phyloP scores from a whole-genome alignment of 1,139 yeast genomes.

The Kluyveromyces sp. region DNA sequence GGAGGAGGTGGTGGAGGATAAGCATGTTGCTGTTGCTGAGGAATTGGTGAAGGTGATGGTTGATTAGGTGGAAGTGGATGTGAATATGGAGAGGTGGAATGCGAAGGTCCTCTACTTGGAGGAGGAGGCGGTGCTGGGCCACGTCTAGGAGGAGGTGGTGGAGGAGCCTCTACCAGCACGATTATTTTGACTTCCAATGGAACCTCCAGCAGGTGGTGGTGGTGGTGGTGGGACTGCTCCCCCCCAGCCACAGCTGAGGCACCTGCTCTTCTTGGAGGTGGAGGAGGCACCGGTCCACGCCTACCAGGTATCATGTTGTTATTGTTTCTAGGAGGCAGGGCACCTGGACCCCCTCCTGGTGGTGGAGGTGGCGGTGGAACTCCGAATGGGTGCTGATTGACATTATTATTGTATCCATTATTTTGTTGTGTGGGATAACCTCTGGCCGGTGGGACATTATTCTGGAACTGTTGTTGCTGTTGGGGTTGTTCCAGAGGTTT shows the following conservation, averaged over 20 bases:
- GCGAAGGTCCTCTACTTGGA: slow-evolving; percentile 21
- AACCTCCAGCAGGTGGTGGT: slow-evolving; percentile 17
- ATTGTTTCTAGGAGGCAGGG: slow-evolving; percentile 15
- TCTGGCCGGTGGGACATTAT: not conserved
- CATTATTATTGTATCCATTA: no score
- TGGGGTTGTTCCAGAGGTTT: slow-evolving; percentile 9
- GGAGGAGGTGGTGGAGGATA: slow-evolving; percentile 24
- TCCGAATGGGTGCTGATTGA: slow-evolving; percentile 8
- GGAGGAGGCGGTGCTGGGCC: slow-evolving; percentile 35
- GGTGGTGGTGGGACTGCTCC: slow-evolving; percentile 17
- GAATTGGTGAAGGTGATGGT: slow-evolving; percentile 1
- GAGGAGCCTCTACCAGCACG: slow-evolving; percentile 25
- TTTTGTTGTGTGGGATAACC: no score
- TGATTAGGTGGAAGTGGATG: slow-evolving; percentile 7
- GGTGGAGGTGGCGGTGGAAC: slow-evolving; percentile 29
- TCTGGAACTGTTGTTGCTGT: slow-evolving; percentile 6
- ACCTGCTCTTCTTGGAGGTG: slow-evolving; percentile 27
- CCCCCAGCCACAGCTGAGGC: slow-evolving; percentile 9
- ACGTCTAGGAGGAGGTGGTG: slow-evolving; percentile 35
- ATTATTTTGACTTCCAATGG: slow-evolving; percentile 11
- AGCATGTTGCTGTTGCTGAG: not conserved
- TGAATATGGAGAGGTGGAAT: slow-evolving; percentile 26
- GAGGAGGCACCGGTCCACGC: slow-evolving; percentile 33
- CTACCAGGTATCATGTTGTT: slow-evolving; percentile 14
- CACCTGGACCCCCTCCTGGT: slow-evolving; percentile 24